These are phyloP conservation scores for Hygrophorus pudorinus DNA, from an alignment of 768 basidiomycete genomes.

Conservation along the genomic window DNA sequence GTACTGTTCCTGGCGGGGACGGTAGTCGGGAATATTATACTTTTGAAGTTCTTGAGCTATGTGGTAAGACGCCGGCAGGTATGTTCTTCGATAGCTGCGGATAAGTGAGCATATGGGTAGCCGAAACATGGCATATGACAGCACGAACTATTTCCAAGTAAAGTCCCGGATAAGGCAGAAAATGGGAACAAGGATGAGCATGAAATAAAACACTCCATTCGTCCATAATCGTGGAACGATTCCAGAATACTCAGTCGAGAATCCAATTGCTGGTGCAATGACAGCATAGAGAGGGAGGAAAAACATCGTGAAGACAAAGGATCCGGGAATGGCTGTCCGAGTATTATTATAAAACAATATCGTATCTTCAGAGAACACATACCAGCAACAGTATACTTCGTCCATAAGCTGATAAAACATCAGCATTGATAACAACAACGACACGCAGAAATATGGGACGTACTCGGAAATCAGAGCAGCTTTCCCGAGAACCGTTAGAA, in stretches of 20 bases:
- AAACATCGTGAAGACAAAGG: slow-evolving; percentile 93
- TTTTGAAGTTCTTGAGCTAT: slow-evolving; percentile 99
- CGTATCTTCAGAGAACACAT: slow-evolving; percentile 13
- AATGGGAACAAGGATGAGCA: slow-evolving; percentile 73
- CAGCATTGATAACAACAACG: not conserved
- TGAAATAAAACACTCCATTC: slow-evolving; percentile 82
- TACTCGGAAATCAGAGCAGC: slow-evolving; percentile 97
- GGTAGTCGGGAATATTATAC: slow-evolving; percentile 94
- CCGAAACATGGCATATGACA: slow-evolving; percentile 5
- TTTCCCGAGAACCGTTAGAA: slow-evolving; percentile 93
- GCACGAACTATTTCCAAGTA: slow-evolving; percentile 91
- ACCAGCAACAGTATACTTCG: slow-evolving; percentile 96
- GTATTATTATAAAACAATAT: too few species aligned
- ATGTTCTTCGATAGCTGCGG: slow-evolving; percentile 80
- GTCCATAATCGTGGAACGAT: slow-evolving; percentile 89
- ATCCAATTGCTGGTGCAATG: slow-evolving; percentile 76
- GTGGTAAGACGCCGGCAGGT: slow-evolving; percentile 88
- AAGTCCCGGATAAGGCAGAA: slow-evolving; percentile 84
- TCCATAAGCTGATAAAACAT: slow-evolving; percentile 72
- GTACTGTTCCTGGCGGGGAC: slow-evolving; percentile 95
- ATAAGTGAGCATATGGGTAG: slow-evolving; percentile 8
- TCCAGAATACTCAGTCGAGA: slow-evolving; percentile 85
- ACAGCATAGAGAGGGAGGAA: slow-evolving; percentile 87
- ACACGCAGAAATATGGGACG: slow-evolving; percentile 28
- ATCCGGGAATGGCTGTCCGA: slow-evolving; percentile 82